Evolutionary conservation across 306 rosid species (phyloP), one percentile per base, ranked within the genome.

Genomic region (Cajanus cajan): DNA sequence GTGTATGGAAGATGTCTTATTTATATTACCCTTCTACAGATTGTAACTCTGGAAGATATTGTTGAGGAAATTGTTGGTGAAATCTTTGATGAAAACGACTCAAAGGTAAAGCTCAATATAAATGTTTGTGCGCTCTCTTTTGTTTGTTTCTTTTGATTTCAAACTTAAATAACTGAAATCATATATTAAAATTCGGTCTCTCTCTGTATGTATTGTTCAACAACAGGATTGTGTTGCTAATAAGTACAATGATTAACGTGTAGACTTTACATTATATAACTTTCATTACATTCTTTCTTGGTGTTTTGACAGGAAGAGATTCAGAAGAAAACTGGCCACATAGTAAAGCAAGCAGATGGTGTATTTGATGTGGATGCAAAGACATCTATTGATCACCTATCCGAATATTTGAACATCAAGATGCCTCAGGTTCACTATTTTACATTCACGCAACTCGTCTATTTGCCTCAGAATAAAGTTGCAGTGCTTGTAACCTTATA

Each of bases 11-110:
- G 33, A 68, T 68, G 63, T 37, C 57, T 57, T 55, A 28, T 45
- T 68, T 8, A 8, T 47, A 52, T 48, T 77, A 6, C 47, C 40
- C 57, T 82, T 77, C 74, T 36, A 81, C 91, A 96, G 99, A 75
- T 96, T 52, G 96, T 91, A 54, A 91, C 99, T 66, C 89, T 96
- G 65, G 98, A 96, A 87, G 99, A 93, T 70, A 98, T 91, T 67
- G 98, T 96, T 59, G 99, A 96, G 87, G 99, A 96, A 84, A 93
- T 96, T 84, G 99, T 96, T 71, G 99, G 99, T 68, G 98, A 96
- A 91, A 96, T 96, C 66, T 96, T 96, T 51, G 99, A 96, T 54
- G 99, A 96, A 88, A 96, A 89, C 77, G 99, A 96, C 83, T 96
- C 99, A 12, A 96, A 96, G 89, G 99, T 93, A 83, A 85, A 55